Conservation (phyloP, 1,139 yeast genomes). For the Arxiozyma heterogenica region DNA sequence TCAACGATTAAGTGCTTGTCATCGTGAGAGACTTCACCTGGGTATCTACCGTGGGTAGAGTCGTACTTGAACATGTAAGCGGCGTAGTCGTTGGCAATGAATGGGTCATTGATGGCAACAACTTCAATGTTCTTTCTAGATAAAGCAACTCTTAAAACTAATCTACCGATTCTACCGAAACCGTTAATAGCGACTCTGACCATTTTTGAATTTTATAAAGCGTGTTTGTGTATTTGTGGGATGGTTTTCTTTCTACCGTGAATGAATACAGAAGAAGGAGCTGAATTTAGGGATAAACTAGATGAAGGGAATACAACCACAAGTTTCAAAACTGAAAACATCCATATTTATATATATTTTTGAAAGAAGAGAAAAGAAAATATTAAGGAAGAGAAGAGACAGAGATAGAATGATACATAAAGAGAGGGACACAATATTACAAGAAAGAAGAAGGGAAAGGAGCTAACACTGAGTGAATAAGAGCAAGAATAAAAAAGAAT, state of each 20-base stretch:
- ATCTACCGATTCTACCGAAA: conserved; percentile 84
- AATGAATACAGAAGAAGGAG: not conserved
- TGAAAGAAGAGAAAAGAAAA: no score
- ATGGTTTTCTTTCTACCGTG: not conserved
- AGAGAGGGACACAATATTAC: no score
- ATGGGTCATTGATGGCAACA: conserved; percentile 77
- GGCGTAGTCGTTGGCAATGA: conserved; percentile 75
- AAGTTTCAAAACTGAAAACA: not conserved
- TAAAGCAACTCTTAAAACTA: conserved; percentile 70
- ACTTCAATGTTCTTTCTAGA: conserved; percentile 60
- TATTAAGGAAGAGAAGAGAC: not conserved
- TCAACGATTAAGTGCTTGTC: conserved; percentile 56
- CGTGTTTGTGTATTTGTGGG: not conserved
- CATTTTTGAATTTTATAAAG: not conserved
- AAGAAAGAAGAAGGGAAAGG: no score
- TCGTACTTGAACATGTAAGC: conserved; percentile 85
- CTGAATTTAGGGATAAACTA: no score
- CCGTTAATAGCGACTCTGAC: conserved; percentile 73
- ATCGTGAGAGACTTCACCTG: conserved; percentile 58
- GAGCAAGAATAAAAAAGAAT: no score
- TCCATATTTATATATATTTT: not conserved
- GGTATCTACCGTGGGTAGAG: conserved; percentile 73
- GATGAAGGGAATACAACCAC: not conserved
- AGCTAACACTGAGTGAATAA: not conserved
- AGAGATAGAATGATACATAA: not conserved